Percentiles rank a stretch among this genome's conserved stretches.
phyloP scores from a whole-genome alignment of 2,329 filamentous ascomycete genomes.

The Colletotrichum neosansevieriae region DNA sequence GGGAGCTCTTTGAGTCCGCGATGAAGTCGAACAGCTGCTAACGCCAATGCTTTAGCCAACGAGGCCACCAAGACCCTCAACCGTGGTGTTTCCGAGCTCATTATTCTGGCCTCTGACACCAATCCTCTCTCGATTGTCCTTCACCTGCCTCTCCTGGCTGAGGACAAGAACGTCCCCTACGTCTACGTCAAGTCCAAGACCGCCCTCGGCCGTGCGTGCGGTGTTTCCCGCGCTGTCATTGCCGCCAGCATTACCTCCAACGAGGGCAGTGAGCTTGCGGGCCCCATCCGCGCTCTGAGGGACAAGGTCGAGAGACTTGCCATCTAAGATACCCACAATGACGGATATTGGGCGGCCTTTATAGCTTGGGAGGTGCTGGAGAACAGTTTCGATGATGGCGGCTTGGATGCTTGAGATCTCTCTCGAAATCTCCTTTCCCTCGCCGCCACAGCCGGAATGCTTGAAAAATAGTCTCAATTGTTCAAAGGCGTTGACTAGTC shows the following conservation, averaged over 20 bases:
- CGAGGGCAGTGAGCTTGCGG: slow-evolving; percentile 87
- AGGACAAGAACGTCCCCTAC: slow-evolving; percentile 81
- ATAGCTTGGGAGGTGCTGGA: slow-evolving; percentile 13
- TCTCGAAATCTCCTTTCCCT: not conserved
- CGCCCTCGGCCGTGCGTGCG: slow-evolving; percentile 88
- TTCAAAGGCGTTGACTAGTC: slow-evolving; percentile 32
- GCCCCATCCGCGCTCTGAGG: slow-evolving; percentile 89
- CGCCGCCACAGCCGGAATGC: slow-evolving; percentile 11
- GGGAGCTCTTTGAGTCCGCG: not conserved
- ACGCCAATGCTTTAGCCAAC: slow-evolving; percentile 21
- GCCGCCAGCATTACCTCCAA: slow-evolving; percentile 90
- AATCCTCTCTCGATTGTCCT: slow-evolving; percentile 88
- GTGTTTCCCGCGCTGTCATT: slow-evolving; percentile 90
- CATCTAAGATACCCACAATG: slow-evolving; percentile 71
- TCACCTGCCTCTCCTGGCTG: slow-evolving; percentile 88
- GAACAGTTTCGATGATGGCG: slow-evolving; percentile 8
- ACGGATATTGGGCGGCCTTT: slow-evolving; percentile 21
- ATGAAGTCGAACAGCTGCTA: slow-evolving; percentile 56
- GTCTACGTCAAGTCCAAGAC: slow-evolving; percentile 76
- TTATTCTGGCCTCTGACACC: slow-evolving; percentile 86
- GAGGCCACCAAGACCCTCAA: slow-evolving; percentile 86
- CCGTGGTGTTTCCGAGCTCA: slow-evolving; percentile 89
- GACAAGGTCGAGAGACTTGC: slow-evolving; percentile 96
- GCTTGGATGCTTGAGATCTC: not conserved
- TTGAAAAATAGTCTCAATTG: slow-evolving; percentile 30